Evolutionary conservation across 2,329 filamentous ascomycete species (phyloP).

Genomic region (Scolecobasidium constrictum): DNA sequence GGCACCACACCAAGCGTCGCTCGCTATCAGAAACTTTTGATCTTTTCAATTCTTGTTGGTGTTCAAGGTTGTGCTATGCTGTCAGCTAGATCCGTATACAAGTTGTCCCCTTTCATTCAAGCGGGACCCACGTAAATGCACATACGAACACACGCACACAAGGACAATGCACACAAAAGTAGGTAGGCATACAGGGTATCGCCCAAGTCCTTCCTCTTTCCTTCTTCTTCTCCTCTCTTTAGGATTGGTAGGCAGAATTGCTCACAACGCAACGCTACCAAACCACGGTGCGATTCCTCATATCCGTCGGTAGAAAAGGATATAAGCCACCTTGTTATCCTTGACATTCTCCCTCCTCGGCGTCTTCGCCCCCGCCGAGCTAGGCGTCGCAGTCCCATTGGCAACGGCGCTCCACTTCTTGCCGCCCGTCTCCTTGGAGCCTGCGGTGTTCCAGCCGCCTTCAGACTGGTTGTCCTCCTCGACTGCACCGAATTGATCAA

Average conservation of each 20-base stretch:
- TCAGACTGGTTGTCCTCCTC: slow-evolving; percentile 41
- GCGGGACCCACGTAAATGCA: no score
- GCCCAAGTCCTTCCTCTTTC: not conserved
- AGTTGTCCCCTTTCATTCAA: no score
- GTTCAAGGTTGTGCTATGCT: no score
- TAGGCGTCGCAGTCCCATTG: slow-evolving; percentile 44
- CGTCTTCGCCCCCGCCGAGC: slow-evolving; percentile 50
- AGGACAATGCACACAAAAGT: no score
- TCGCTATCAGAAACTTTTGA: no score
- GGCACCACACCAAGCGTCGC: no score
- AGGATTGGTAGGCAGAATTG: not conserved
- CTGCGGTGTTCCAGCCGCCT: slow-evolving; percentile 7
- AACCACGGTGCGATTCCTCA: no score
- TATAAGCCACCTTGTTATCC: slow-evolving; percentile 95
- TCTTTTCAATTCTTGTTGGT: no score
- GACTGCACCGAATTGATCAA: slow-evolving; percentile 47
- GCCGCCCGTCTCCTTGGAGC: not conserved
- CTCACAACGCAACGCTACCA: not conserved
- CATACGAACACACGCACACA: no score
- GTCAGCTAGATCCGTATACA: no score
- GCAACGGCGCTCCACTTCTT: slow-evolving; percentile 65
- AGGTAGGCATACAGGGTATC: no score
- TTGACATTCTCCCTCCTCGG: slow-evolving; percentile 49
- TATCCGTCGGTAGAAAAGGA: slow-evolving; percentile 86
- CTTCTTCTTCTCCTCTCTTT: not conserved